Conservation (phyloP, 352 stramenopile species). For the Elongisporangium prolatum region DNA sequence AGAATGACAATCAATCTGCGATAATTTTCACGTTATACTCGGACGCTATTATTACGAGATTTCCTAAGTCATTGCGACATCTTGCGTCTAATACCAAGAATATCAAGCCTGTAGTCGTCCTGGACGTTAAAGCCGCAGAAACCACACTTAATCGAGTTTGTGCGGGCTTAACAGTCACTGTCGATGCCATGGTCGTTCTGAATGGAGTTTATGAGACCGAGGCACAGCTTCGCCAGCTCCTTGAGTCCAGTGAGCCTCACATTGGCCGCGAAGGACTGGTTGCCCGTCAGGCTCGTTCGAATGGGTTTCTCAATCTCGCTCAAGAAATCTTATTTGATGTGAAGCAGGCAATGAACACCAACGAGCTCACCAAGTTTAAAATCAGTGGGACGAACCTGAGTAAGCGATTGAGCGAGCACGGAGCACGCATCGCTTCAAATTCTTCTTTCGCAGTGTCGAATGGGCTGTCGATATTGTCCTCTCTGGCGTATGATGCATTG, state of each 20-base stretch:
- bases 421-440: slow-evolving; percentile 1
- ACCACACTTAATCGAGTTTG: slow-evolving; percentile 41
- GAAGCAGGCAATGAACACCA: slow-evolving; percentile 16
- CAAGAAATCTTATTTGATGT: slow-evolving; percentile 31
- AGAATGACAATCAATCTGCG: neutral
- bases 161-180: slow-evolving; percentile 3
- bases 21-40: slow-evolving; percentile 42
- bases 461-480: slow-evolving; percentile 10
- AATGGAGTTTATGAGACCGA: slow-evolving; percentile 11
- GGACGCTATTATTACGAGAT: slow-evolving; percentile 40
- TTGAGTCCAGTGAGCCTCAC: neutral
- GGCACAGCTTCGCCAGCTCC: slow-evolving; percentile 5
- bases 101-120: slow-evolving; percentile 25
- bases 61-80: slow-evolving; percentile 28
- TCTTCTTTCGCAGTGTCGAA: neutral
- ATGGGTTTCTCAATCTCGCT: slow-evolving; percentile 24
- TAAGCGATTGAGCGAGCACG: slow-evolving; percentile 34
- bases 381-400: slow-evolving; percentile 31
- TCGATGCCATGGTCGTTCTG: slow-evolving; percentile 4
- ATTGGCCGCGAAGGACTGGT: neutral
- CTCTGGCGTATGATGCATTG: slow-evolving; percentile 36
- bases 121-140: slow-evolving; percentile 33
- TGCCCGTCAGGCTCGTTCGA: slow-evolving; percentile 1
- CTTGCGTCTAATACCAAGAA: slow-evolving; percentile 18
- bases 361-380: slow-evolving; percentile 38